Evolutionary conservation across 352 stramenopile genomes (phyloP).

Genomic region (Thalassiosira exigua): DNA sequence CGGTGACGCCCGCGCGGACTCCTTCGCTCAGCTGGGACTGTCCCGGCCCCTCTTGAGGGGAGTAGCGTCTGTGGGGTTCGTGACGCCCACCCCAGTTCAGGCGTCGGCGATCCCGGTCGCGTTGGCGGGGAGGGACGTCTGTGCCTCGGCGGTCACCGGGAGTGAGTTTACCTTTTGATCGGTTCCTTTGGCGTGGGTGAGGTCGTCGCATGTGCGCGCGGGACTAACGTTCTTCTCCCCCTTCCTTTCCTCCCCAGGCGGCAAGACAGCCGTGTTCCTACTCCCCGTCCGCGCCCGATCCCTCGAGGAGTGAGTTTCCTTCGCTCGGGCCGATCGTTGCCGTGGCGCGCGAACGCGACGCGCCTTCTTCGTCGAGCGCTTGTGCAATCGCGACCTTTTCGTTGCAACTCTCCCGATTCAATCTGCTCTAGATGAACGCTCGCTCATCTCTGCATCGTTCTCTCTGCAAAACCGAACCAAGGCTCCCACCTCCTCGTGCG

Average conservation of each 20-base stretch:
- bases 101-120: conserved; percentile 93
- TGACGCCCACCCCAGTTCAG: conserved; percentile 94
- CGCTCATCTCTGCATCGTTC: conserved; percentile 80
- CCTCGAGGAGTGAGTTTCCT: conserved; percentile 89
- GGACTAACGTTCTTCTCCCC: too few relatives aligned
- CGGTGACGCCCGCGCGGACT: conserved; percentile 64
- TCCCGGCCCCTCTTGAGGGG: conserved; percentile 96
- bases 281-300: conserved; percentile 97
- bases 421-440: conserved; percentile 96
- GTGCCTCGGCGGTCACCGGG: conserved; percentile 90
- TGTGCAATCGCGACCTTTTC: conserved; percentile 90
- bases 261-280: conserved; percentile 98
- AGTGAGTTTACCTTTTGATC: conserved; percentile 14
- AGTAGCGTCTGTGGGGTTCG: conserved; percentile 95
- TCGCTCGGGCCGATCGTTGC: conserved; percentile 51
- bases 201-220: neutral
- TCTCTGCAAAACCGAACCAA: too few relatives aligned
- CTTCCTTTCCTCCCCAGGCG: conserved; percentile 81
- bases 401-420: conserved; percentile 97
- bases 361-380: conserved; percentile 72
- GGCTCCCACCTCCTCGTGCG: too few relatives aligned
- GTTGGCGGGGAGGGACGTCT: conserved; percentile 96
- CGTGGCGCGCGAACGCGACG: conserved; percentile 31
- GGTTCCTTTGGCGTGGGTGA: neutral
- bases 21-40: conserved; percentile 97